Evolutionary conservation across 225 moss, liverwort and hornwort genomes (phyloP).

Genomic region (Rhytidiadelphus loreus): DNA sequence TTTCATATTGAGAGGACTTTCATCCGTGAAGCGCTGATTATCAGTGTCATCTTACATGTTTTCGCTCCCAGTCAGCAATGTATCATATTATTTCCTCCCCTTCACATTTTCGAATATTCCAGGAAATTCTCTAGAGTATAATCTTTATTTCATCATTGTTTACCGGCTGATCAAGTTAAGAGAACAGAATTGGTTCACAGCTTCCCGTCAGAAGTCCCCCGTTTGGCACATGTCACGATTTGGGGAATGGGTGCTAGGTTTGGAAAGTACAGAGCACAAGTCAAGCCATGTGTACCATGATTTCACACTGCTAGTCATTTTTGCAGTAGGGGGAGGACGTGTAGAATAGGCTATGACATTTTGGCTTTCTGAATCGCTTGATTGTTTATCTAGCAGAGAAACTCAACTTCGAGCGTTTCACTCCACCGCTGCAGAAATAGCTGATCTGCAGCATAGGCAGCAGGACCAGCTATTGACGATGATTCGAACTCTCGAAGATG

Average conservation of each 20-base stretch:
- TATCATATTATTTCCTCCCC: background rate
- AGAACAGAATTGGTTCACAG: background rate
- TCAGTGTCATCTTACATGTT: background rate
- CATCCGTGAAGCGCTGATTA: background rate
- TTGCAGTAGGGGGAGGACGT: background rate
- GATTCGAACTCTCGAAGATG: constrained; percentile 91
- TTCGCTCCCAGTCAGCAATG: background rate
- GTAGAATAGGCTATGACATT: background rate
- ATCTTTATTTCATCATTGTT: background rate
- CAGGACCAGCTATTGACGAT: constrained; percentile 81
- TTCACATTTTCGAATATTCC: background rate
- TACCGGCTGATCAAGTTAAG: background rate
- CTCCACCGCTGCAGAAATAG: constrained; percentile 89
- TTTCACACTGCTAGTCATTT: background rate
- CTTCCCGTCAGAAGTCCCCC: background rate
- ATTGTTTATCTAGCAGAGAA: constrained; percentile 76
- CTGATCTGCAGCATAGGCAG: constrained; percentile 49
- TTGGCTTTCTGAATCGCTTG: constrained; percentile 3
- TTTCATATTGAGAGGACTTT: background rate
- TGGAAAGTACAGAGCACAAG: background rate
- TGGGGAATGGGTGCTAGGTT: background rate
- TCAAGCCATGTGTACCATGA: background rate
- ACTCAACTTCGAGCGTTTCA: constrained; percentile 98
- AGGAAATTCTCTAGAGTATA: background rate
- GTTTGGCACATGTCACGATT: background rate